A percentile compares a stretch with the other conserved stretches of the same genome.
phyloP scores from a whole-genome alignment of 495 filamentous ascomycete genomes.

The Hypoxylon intermedium region DNA sequence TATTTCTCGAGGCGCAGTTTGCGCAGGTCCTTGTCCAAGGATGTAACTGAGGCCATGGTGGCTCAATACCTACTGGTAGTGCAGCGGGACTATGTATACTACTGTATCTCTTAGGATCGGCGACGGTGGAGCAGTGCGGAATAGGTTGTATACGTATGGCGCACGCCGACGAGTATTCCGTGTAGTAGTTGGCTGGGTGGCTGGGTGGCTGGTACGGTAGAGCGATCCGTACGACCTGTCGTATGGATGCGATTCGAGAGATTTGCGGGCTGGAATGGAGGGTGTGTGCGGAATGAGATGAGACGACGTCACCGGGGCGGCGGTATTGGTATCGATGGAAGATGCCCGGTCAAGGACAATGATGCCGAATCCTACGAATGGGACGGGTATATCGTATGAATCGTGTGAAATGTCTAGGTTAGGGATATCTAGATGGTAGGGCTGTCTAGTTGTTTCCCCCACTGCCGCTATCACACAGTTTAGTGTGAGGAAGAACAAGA shows the following conservation, averaged over 20 bases:
- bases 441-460: slow-evolving; percentile 10
- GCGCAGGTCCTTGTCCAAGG: slow-evolving; percentile 93
- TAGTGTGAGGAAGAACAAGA: background rate
- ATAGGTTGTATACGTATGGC: slow-evolving; percentile 12
- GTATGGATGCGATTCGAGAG: slow-evolving; percentile 3
- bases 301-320: slow-evolving; percentile 40
- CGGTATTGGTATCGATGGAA: no score
- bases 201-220: slow-evolving; percentile 9
- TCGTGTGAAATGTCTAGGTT: background rate
- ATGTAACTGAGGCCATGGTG: slow-evolving; percentile 90
- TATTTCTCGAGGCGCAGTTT: slow-evolving; percentile 92
- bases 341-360: no score
- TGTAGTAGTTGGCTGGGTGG: no score
- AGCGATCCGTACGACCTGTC: slow-evolving; percentile 9
- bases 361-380: slow-evolving; percentile 5
- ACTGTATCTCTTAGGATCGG: slow-evolving; percentile 1
- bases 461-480: slow-evolving; percentile 21
- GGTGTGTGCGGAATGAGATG: slow-evolving; percentile 17
- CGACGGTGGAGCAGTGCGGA: background rate
- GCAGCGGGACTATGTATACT: background rate
- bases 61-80: background rate
- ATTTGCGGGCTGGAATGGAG: slow-evolving; percentile 28
- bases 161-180: no score
- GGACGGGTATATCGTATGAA: background rate
- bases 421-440: background rate